Conservation (phyloP, 2,329 filamentous ascomycete genomes). For the Fusarium nisikadoi region DNA sequence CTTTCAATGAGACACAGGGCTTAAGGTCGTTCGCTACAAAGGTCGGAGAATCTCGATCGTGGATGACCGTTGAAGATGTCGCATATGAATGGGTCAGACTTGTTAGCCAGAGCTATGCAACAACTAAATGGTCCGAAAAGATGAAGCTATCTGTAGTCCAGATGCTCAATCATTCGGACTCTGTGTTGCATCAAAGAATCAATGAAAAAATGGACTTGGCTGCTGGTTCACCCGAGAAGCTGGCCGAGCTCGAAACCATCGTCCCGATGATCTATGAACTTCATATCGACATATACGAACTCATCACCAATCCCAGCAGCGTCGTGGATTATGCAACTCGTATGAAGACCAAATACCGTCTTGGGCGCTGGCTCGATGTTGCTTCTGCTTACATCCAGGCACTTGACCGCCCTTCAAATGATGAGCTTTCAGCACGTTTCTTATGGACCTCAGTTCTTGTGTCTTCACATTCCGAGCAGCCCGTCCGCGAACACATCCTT, state of each 20-base stretch:
- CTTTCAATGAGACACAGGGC: conserved; percentile 64
- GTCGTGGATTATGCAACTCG: conserved; percentile 61
- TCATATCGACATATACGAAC: conserved; percentile 69
- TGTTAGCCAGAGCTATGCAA: conserved; percentile 62
- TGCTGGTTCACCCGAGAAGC: conserved; percentile 37
- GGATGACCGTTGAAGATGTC: conserved; percentile 67
- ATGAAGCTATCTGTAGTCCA: conserved; percentile 68
- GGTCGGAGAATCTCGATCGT: conserved; percentile 56
- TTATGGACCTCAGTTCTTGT: conserved; percentile 67
- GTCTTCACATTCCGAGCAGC: conserved; percentile 63
- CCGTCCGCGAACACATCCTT: conserved; percentile 66
- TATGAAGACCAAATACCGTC: conserved; percentile 60
- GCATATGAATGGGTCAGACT: conserved; percentile 67
- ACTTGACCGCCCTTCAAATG: conserved; percentile 48
- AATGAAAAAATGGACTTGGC: conserved; percentile 54
- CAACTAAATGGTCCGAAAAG: conserved; percentile 66
- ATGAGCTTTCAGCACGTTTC: conserved; percentile 61
- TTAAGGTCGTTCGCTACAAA: conserved; percentile 62
- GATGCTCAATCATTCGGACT: conserved; percentile 65
- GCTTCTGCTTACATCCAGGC: conserved; percentile 58
- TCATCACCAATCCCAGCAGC: conserved; percentile 67
- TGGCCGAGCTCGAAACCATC: conserved; percentile 55
- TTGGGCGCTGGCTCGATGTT: conserved; percentile 63
- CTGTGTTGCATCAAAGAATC: conserved; percentile 60
- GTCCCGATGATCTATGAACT: conserved; percentile 71